These are phyloP conservation scores for Fusarium palustre DNA, from an alignment of 2,329 filamentous ascomycete species.

Conservation along the genomic window DNA sequence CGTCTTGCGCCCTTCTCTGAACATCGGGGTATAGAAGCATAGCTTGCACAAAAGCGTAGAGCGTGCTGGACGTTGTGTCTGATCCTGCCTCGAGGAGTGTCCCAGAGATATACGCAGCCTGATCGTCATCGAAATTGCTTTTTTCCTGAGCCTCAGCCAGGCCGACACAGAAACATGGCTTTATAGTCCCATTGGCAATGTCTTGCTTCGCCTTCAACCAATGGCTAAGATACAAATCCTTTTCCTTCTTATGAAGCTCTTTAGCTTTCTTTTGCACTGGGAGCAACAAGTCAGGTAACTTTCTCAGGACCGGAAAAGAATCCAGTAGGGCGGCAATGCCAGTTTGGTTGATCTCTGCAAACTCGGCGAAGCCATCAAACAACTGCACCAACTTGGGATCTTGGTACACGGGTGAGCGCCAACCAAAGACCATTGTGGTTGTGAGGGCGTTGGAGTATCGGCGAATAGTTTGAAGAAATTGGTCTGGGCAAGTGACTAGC, in stretches of 20 bases:
- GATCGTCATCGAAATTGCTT: slow-evolving; percentile 7
- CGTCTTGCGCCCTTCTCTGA: slow-evolving; percentile 55
- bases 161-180: slow-evolving; percentile 20
- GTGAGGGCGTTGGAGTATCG: slow-evolving; percentile 11
- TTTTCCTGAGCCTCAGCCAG: slow-evolving; percentile 16
- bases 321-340: slow-evolving; percentile 3
- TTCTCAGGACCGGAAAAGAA: not conserved
- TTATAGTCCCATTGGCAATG: slow-evolving; percentile 29
- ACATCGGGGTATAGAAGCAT: slow-evolving; percentile 59
- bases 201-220: slow-evolving; percentile 1
- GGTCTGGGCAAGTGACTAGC: not conserved
- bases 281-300: not conserved
- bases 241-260: slow-evolving; percentile 10
- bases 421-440: slow-evolving; percentile 15
- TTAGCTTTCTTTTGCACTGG: slow-evolving; percentile 7
- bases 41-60: slow-evolving; percentile 56
- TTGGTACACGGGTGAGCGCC: slow-evolving; percentile 3
- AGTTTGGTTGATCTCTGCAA: slow-evolving; percentile 13
- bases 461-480: not conserved
- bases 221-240: slow-evolving; percentile 3
- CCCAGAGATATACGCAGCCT: slow-evolving; percentile 17
- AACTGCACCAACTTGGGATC: slow-evolving; percentile 5
- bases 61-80: slow-evolving; percentile 48
- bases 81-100: slow-evolving; percentile 48
- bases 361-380: slow-evolving; percentile 1